Base-by-base conservation (phyloP, 352 stramenopile genomes). In the Phytopythium cucurbitacearum region DNA sequence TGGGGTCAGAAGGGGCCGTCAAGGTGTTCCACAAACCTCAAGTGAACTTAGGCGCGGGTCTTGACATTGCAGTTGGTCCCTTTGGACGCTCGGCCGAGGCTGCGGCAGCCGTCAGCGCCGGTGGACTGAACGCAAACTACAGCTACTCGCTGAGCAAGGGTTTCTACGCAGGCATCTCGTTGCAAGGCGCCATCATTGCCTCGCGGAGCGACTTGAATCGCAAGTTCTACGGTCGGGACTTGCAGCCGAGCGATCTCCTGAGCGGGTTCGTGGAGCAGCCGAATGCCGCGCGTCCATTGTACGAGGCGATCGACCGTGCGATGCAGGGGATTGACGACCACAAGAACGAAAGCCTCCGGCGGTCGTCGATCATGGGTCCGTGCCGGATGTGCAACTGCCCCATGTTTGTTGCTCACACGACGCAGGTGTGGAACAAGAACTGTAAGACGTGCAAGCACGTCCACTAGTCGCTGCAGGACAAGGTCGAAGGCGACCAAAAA, bases 101-200 rank as follows among this genome's bases (percentile, higher is more conserved):
- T 6, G 89, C 94, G 51, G 90, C 80, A 1, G 79, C 73, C 7
- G 69, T 68, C 8, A 86, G 75, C 52, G 67, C 65, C 15, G 72
- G 63, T 50, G 71, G 83, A 39, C 48, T 87, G 76, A 75, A 92
- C 70, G 57, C 87, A 11, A 97, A 97, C 59, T 98, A 97, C 67
- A 96, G 87, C 37, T 98, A 98, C 61, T 91, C 71, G 47, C 71
- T 96, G 13, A 93, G 78, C 47, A 97, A 96, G 48, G 92, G 92
- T n/a, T 61, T 98, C 9, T 98, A 92, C 65, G 90, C 86, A 0
- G 92, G 92, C 7, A 82, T 97, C 48, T 95, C 83, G 5, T 66
- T 97, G 43, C 87, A 97, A 55, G 89, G 89, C 6, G 80, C 86
- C 11, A 71, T 97, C 13, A 73, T 98, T 47, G 68, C 80, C 13